Base-by-base conservation (phyloP, 2,329 filamentous ascomycete genomes). In the Talaromyces pinophilus region DNA sequence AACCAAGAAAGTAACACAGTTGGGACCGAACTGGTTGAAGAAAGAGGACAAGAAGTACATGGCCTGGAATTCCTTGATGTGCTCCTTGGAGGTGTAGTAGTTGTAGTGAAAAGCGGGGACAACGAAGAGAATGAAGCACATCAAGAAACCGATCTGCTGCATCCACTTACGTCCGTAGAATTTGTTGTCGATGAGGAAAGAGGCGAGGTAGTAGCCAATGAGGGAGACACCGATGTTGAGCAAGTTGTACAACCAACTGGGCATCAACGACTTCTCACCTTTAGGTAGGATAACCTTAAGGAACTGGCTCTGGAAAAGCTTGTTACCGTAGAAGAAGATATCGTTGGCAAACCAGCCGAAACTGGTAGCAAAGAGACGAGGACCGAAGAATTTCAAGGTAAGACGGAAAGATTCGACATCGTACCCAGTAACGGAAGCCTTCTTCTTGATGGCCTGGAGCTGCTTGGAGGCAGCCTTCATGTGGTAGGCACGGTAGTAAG, bases 241-340 rank as follows among this genome's bases (percentile, higher is more conserved):
- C 76, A 98, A 80, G 81, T 95, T 97, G 90, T 93, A 98, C 57
- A 92, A 84, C 94, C 94, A 98, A 68, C 86, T 89, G 40, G 89
- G 89, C 87, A 97, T 91, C 77, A 97, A 87, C 7, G 91, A 92
- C 42, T 83, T 80, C 69, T 87, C 86, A 70, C 42, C 42, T 6
- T 85, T 80, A 63, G 88, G 85, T 64, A 89, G 91, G 71, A 97
- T 89, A 75, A 95, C 90, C 38, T 82, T 83, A 81, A 97, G 97
- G 82, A 97, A 97, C 76, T 94, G 87, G 69, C 86, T 87, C 82
- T 97, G 93, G 86, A 97, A 97, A 63, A 97, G 89, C 86, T 97
- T 97, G 89, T 97, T 97, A 72, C 94, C 94, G 83, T 98, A 98
- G 84, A 98, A 98, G 86, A 98, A 97, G 71, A 98, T 90, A 75